These are phyloP conservation scores for Hippophae gyantsensis DNA, from an alignment of 306 rosid species.

Conservation along the genomic window DNA sequence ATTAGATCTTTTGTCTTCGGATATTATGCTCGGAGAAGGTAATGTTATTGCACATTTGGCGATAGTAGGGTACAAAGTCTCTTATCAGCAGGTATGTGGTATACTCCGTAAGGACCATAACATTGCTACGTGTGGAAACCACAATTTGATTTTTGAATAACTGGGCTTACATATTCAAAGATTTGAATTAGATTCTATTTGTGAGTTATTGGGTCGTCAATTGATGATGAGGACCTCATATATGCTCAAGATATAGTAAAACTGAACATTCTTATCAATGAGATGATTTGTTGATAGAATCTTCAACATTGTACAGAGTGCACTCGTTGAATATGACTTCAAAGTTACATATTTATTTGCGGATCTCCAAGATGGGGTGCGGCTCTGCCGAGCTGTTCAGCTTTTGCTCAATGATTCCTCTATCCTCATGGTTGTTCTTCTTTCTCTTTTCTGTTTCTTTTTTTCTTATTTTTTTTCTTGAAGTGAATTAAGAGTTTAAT, in stretches of 20 bases:
- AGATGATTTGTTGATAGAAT: background rate
- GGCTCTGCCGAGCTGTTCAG: constrained; percentile 76
- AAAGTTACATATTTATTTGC: constrained; percentile 56
- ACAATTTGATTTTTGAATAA: background rate
- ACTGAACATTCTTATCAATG: background rate
- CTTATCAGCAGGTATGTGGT: constrained; percentile 64
- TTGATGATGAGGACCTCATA: constrained; percentile 8
- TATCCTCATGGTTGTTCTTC: constrained; percentile 51
- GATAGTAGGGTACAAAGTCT: constrained; percentile 65
- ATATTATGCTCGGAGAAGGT: constrained; percentile 93
- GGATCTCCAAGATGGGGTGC: constrained; percentile 86
- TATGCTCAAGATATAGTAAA: background rate
- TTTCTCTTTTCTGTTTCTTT: background rate
- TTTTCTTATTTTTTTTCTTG: background rate
- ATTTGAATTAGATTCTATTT: background rate
- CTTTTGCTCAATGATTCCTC: constrained; percentile 69
- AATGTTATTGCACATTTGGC: constrained; percentile 68
- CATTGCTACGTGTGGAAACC: constrained; percentile 11
- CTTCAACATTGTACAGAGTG: constrained; percentile 42
- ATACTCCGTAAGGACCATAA: constrained; percentile 7
- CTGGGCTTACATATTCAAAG: background rate
- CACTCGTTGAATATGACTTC: constrained; percentile 71
- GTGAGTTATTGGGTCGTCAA: background rate
- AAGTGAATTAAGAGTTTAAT: constrained; percentile 12
- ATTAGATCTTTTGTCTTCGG: constrained; percentile 76